Evolutionary conservation across 768 basidiomycete genomes (phyloP).

Genomic region (Termitomyces sp.): DNA sequence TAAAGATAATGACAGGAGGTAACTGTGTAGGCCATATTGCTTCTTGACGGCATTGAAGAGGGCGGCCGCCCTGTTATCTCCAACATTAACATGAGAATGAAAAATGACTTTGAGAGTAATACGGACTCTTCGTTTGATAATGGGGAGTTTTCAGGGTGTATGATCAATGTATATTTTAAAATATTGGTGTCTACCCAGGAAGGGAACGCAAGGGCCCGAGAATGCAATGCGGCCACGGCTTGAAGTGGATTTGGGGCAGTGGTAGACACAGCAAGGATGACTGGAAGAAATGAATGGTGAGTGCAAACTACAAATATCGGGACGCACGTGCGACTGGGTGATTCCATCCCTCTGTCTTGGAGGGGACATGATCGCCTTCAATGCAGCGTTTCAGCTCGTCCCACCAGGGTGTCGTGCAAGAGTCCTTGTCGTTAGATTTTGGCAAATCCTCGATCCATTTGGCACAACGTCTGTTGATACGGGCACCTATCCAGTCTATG

Average conservation of each 20-base stretch:
- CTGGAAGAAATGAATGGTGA: conserved; percentile 31
- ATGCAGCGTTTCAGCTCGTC: conserved; percentile 73
- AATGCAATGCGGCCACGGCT: conserved; percentile 69
- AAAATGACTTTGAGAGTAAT: conserved; percentile 1
- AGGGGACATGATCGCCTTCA: conserved; percentile 73
- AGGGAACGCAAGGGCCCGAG: conserved; percentile 62
- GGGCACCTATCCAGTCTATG: conserved; percentile 82
- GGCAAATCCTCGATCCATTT: conserved; percentile 72
- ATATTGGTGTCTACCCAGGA: conserved; percentile 74
- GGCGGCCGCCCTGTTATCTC: conserved; percentile 55
- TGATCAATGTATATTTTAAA: conserved; percentile 69
- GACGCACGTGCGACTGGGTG: conserved; percentile 75
- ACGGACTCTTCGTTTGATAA: conserved; percentile 78
- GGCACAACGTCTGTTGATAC: conserved; percentile 55
- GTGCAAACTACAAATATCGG: conserved; percentile 4
- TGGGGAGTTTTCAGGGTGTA: conserved; percentile 65
- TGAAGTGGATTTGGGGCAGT: conserved; percentile 78
- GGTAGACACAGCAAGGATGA: conserved; percentile 79
- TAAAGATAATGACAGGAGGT: conserved; percentile 58
- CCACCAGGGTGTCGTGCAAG: conserved; percentile 74
- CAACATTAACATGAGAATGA: not conserved
- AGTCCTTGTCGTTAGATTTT: conserved; percentile 31
- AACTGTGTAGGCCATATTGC: conserved; percentile 75
- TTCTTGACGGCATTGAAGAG: conserved; percentile 86
- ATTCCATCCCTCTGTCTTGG: conserved; percentile 76